Percentiles rank a stretch among this genome's conserved stretches.
Evolutionary conservation across 1,139 yeast genomes (phyloP).

Genomic region (Suhomyces coccinellae): DNA sequence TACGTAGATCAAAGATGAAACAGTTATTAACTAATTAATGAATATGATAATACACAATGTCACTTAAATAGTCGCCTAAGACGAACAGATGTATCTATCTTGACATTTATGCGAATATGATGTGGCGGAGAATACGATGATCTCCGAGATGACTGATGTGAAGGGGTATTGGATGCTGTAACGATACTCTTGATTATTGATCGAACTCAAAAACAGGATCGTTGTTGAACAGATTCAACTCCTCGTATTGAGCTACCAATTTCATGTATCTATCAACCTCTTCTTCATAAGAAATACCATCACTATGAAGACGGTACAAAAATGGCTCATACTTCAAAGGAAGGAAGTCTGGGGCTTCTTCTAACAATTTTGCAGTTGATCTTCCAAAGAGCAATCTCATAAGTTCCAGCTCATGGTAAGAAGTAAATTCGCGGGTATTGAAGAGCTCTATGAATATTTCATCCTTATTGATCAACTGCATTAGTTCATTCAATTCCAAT

Average conservation of each 20-base stretch:
- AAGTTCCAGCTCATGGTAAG: conserved; percentile 39
- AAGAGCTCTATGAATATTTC: conserved; percentile 34
- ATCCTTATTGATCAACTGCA: conserved; percentile 39
- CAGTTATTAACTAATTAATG: background rate
- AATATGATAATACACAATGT: background rate
- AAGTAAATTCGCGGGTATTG: conserved; percentile 32
- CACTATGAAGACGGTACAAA: conserved; percentile 29
- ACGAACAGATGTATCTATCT: background rate
- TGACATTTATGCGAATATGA: background rate
- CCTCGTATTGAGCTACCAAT: conserved; percentile 16
- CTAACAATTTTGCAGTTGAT: conserved; percentile 28
- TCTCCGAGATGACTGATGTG: background rate
- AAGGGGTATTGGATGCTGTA: background rate
- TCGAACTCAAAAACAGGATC: background rate
- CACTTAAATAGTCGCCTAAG: background rate
- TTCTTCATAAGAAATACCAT: conserved; percentile 28
- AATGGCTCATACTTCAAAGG: conserved; percentile 42
- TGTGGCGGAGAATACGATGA: background rate
- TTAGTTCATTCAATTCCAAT: conserved; percentile 28
- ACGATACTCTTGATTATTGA: background rate
- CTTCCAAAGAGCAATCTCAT: conserved; percentile 33
- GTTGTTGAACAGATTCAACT: conserved; percentile 1
- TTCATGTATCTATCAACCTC: conserved; percentile 24
- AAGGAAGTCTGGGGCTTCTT: conserved; percentile 27
- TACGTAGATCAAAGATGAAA: background rate